Evolutionary conservation across 148 eudicot genomes (phyloP).

Genomic region (Pouteria glomerata): DNA sequence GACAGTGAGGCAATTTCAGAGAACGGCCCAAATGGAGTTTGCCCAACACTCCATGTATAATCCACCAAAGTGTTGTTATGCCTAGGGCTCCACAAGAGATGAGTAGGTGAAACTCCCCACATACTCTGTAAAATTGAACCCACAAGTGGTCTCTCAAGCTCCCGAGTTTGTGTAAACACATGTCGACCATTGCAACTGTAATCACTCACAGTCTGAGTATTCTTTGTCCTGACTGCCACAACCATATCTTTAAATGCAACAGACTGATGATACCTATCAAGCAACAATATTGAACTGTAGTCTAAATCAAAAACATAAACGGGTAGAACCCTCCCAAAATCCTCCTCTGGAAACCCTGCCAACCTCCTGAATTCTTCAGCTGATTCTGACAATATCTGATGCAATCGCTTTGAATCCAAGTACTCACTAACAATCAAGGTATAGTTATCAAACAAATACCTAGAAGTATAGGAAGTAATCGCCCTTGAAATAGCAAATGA

Average conservation of each 20-base stretch:
- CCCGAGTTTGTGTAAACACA: constrained; percentile 85
- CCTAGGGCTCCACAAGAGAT: constrained; percentile 76
- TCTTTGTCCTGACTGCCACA: constrained; percentile 79
- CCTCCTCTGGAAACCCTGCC: constrained; percentile 72
- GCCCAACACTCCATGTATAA: constrained; percentile 95
- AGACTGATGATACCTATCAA: constrained; percentile 93
- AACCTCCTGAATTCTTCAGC: constrained; percentile 70
- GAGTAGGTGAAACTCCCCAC: constrained; percentile 99
- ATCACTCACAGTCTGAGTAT: constrained; percentile 91
- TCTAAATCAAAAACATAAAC: constrained; percentile 92
- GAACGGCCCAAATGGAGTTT: constrained; percentile 96
- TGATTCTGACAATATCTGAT: constrained; percentile 55
- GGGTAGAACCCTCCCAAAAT: constrained; percentile 69
- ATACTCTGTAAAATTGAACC: constrained; percentile 94
- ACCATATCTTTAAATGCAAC: constrained; percentile 97
- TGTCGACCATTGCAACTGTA: constrained; percentile 89
- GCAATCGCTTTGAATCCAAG: constrained; percentile 79
- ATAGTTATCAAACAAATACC: constrained; percentile 91
- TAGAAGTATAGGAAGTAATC: constrained; percentile 70
- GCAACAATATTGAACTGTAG: constrained; percentile 48
- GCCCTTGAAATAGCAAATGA: constrained; percentile 73
- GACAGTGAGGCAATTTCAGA: constrained; percentile 82
- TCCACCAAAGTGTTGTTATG: constrained; percentile 80
- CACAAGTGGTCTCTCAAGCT: constrained; percentile 86
- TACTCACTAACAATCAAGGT: constrained; percentile 94